Evolutionary conservation across 73 alveolate genomes (phyloP).

Genomic region (Paramecium biaurelia): DNA sequence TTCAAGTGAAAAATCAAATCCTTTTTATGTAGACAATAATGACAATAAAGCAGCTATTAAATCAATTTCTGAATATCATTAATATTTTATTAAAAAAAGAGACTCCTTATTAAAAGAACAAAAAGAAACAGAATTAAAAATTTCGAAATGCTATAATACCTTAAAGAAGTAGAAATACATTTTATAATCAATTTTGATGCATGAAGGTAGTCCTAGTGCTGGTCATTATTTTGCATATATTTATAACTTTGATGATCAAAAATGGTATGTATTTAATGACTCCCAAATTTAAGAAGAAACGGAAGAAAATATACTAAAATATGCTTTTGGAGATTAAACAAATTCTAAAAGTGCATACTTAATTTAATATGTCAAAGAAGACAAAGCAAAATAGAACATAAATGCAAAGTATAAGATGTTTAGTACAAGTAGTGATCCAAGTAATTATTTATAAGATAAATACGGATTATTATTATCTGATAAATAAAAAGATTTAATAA

Average conservation of each 20-base stretch:
- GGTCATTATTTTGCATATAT: constrained; percentile 98
- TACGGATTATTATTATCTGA: not conserved
- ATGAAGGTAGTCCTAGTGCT: constrained; percentile 86
- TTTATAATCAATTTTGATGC: constrained; percentile 85
- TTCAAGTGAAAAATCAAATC: not conserved
- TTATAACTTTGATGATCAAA: constrained; percentile 71
- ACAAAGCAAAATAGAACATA: not conserved
- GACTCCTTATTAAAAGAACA: constrained; percentile 9
- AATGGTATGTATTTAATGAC: constrained; percentile 84
- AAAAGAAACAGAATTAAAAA: constrained; percentile 46
- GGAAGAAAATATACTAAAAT: constrained; percentile 69
- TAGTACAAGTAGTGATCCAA: not conserved
- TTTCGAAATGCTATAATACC: constrained; percentile 50
- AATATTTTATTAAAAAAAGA: not conserved
- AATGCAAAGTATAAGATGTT: not conserved
- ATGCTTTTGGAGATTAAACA: constrained; percentile 73
- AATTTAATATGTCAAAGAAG: constrained; percentile 72
- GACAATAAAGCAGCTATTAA: not conserved
- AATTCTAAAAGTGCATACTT: constrained; percentile 72
- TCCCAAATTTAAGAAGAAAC: constrained; percentile 68
- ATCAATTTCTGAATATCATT: not conserved
- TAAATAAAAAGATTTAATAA: not conserved
- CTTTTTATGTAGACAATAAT: constrained; percentile 10
- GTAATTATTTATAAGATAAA: not conserved
- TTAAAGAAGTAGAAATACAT: constrained; percentile 67